Evolutionary conservation across 805 yeast genomes (phyloP), one percentile per base, ranked within the genome.

Genomic region (Sugiyamaella qingdaonensis): DNA sequence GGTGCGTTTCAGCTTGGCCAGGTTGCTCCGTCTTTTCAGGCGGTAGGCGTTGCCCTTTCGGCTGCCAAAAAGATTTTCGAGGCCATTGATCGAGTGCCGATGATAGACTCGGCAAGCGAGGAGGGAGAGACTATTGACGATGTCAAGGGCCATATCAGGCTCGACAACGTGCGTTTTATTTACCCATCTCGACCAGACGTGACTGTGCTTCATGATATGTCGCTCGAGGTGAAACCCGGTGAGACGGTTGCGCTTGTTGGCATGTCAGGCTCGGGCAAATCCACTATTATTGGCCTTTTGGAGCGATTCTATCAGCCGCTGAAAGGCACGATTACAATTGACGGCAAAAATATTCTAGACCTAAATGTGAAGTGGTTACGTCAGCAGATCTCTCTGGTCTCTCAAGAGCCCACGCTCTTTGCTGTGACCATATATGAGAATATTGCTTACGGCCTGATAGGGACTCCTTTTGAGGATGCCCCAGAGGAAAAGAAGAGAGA

Each of bases 341-440:
- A 94, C 68, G 96, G 96, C 8, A 85, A 82, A 56, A 95, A 91
- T 63, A 81, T 94, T 41, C 71, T 80, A 49, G 79, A 81, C 48
- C 81, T 89, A 42, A 86, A 88, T 53, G 65, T 92, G 35, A 87
- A 84, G 55, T 81, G 92, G 52, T 75, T 92, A 48, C 79, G 99
- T 61, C 78, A 72, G 54, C 76, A 80, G 43, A 79, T 94, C 52
- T 96, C 97, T 47, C 86, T 88, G 27, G 98, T 92, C 2, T 96
- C 97, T 3, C 99, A 92, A 69, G 97, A 92, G 59, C 95, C 98
- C 0, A 96, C 97, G 3, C 72, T 92, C 42, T 92, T 94, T 73
- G 87, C 91, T 63, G 96, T 88, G 51, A 77, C 95, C 1, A 89
- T 92, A 44, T 73, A 83, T 64, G 97, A 92, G 64, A 92, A 92